Base-by-base conservation (phyloP, 257 asterid species). In the Datura wrightii region DNA sequence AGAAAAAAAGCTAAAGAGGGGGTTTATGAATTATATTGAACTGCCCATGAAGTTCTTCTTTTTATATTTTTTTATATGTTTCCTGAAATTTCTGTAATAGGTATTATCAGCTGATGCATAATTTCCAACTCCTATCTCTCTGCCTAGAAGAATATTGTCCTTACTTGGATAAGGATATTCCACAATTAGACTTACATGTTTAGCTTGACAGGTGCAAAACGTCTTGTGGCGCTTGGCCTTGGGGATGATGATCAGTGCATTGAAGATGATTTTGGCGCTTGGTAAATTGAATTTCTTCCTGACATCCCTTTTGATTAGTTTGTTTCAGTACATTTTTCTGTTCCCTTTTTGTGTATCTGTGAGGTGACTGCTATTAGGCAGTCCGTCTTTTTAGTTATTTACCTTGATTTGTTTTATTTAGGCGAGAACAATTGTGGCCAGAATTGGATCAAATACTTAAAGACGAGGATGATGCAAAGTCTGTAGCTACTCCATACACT, bases 221-320 rank as follows among this genome's bases (percentile, higher is more conserved):
- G 90, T 76, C 55, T 93, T 85, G 90, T 90, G 70, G 88, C 91
- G 8, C 16, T 91, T 36, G 94, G 94, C 53, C 94, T 93, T 79
- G 97, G 97, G 14, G 97, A 93, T 76, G 94, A 93, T 86, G 97
- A 93, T 89, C 97, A 93, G 86, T 90, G 97, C 90, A 93, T 93
- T 31, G 94, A 93, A 86, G 97, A 93, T 85, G 97, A 93, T 86
- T 92, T 93, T 87, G 19, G 92, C 83, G 93, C 94, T 19, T 93
- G 97, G 95, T 93, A 88, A 88, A 54, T 54, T 54, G 5, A 54
- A 4, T 54, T 14, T 54, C 8, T 54, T 54, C 8, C 19, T 14
- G 19, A 4, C 8, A 4, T 14, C n/a, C 7, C 60, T 14, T n/a
- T 54, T 13, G 55, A 52, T 52, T 52, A 52, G n/a, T 54, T 54